These are phyloP conservation scores for Phascolomyces articulosus DNA, from an alignment of 371 early-diverging fungal species.

Conservation along the genomic window DNA sequence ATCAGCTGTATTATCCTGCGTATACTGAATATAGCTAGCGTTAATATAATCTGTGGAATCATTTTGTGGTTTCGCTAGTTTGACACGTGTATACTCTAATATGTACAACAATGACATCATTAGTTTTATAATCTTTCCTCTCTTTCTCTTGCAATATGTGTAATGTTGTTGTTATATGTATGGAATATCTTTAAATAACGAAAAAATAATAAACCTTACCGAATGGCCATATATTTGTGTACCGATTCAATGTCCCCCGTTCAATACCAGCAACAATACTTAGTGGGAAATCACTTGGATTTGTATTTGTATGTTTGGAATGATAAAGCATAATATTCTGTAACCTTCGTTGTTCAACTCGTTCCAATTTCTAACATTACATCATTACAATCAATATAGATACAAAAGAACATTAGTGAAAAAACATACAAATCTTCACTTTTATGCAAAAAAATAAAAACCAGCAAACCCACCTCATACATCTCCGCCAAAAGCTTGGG, in stretches of 20 bases:
- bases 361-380: constrained; percentile 53
- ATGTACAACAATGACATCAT: constrained; percentile 12
- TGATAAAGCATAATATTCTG: constrained; percentile 66
- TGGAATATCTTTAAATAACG: no score
- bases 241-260: constrained; percentile 72
- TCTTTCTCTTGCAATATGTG: no score
- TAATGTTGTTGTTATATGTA: no score
- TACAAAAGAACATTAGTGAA: no score
- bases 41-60: constrained; percentile 79
- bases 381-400: no score
- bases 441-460: not conserved
- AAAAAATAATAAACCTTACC: constrained; percentile 31
- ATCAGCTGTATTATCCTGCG: not conserved
- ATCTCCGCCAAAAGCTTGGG: constrained; percentile 40
- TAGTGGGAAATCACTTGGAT: constrained; percentile 47
- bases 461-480: constrained; percentile 36
- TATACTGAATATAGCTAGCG: constrained; percentile 56
- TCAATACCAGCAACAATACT: constrained; percentile 71
- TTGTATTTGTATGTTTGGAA: constrained; percentile 41
- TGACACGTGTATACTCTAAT: constrained; percentile 60
- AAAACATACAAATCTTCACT: not conserved
- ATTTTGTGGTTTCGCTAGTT: constrained; percentile 30
- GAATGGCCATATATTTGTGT: constrained; percentile 82
- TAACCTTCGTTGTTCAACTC: constrained; percentile 62
- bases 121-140: not conserved